phyloP scores from a whole-genome alignment of 1,139 yeast species.

The Debaryomyces sp. region DNA sequence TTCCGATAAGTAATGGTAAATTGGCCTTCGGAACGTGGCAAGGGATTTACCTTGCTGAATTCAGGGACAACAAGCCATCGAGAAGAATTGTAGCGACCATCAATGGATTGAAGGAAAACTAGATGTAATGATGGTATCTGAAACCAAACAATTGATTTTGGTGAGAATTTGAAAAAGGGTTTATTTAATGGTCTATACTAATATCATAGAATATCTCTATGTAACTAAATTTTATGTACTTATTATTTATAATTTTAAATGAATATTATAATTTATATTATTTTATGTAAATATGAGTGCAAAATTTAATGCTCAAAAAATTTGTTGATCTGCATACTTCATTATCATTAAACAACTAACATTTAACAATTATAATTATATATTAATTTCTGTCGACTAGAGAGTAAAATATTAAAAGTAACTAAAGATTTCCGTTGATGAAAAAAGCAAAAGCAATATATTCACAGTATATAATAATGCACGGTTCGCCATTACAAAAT shows the following conservation, averaged over 20 bases:
- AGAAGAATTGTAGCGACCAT: constrained; percentile 73
- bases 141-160: background rate
- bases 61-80: constrained; percentile 63
- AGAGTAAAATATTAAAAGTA: too few species aligned
- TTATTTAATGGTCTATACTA: background rate
- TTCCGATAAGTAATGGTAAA: constrained; percentile 70
- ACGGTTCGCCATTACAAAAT: too few species aligned
- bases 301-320: too few species aligned
- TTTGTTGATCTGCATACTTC: too few species aligned
- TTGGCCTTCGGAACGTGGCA: constrained; percentile 85
- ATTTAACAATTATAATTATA: too few species aligned
- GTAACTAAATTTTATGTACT: background rate
- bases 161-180: background rate
- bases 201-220: background rate
- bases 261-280: background rate
- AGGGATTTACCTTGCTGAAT: constrained; percentile 76
- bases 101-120: constrained; percentile 52
- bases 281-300: background rate
- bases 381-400: too few species aligned
- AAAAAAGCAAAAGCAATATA: too few species aligned
- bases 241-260: background rate
- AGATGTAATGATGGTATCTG: background rate
- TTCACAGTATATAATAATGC: too few species aligned
- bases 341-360: too few species aligned
- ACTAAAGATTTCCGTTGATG: too few species aligned